phyloP scores from a whole-genome alignment of 352 stramenopile genomes.

The Phytophthora hybrid region DNA sequence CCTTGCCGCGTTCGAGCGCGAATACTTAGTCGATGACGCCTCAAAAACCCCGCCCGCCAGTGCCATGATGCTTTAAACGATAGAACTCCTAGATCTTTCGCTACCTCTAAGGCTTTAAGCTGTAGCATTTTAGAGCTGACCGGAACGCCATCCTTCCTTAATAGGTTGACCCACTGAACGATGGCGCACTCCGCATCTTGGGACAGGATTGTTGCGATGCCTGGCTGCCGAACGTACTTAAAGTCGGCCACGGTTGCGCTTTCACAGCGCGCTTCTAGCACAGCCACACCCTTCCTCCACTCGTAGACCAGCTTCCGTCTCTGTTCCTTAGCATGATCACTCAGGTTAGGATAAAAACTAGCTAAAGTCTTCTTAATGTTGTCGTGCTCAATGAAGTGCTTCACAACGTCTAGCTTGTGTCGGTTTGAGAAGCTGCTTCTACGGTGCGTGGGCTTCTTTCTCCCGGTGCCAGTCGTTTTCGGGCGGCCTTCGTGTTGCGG shows the following conservation, averaged over 20 bases:
- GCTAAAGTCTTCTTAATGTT: neutral
- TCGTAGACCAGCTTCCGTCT: neutral
- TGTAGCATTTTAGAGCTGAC: neutral
- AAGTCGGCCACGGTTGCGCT: neutral
- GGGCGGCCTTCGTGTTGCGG: neutral
- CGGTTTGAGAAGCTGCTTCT: neutral
- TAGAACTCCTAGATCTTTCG: neutral
- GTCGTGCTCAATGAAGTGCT: neutral
- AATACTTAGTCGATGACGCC: too few species aligned
- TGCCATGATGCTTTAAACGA: neutral
- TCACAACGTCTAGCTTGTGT: too few species aligned
- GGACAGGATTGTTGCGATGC: neutral
- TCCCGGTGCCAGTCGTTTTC: neutral
- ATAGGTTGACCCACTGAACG: neutral
- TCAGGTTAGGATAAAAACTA: neutral
- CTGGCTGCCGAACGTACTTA: neutral
- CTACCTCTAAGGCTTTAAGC: neutral
- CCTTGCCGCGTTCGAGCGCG: too few species aligned
- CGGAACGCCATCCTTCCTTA: neutral
- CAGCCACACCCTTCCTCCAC: too few species aligned
- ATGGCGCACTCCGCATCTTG: neutral
- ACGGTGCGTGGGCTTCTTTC: neutral
- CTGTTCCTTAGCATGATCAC: neutral
- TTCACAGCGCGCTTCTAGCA: too few species aligned
- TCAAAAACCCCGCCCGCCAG: too few species aligned